phyloP scores from a whole-genome alignment of 441 rosid species.

The Adansonia madagascariensis region DNA sequence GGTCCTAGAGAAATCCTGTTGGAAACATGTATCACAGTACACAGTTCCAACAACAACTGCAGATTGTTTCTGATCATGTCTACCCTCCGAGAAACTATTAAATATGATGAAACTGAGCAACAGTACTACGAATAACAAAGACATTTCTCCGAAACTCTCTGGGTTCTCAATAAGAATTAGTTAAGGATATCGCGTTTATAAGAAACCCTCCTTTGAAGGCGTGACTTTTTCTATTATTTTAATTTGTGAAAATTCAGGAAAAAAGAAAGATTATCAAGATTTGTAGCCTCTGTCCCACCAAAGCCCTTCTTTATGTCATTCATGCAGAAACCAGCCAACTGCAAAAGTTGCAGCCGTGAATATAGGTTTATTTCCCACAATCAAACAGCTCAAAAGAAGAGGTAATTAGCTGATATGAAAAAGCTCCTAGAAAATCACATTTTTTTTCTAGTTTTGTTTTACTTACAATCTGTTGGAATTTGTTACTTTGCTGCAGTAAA shows the following conservation, averaged over 20 bases:
- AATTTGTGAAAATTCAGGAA: neutral
- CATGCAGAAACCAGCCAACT: conserved; percentile 44
- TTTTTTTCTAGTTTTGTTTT: neutral
- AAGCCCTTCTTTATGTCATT: conserved; percentile 28
- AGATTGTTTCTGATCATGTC: conserved; percentile 41
- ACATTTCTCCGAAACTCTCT: conserved; percentile 30
- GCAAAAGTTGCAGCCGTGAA: conserved; percentile 40
- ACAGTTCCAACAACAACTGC: conserved; percentile 82
- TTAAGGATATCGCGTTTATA: conserved; percentile 24
- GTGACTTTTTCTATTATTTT: neutral
- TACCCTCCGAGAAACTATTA: conserved; percentile 38
- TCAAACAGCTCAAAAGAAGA: conserved; percentile 4
- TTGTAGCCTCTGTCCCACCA: neutral
- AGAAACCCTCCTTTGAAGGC: neutral
- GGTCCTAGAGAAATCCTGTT: conserved; percentile 51
- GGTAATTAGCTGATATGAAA: neutral
- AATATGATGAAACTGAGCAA: conserved; percentile 35
- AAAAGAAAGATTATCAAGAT: neutral
- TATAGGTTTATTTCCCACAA: conserved; percentile 18
- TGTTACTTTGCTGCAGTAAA: neutral
- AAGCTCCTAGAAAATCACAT: neutral
- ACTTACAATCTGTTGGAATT: neutral
- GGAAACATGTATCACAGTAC: conserved; percentile 85
- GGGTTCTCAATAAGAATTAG: conserved; percentile 15
- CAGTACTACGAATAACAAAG: conserved; percentile 36